These are phyloP conservation scores for Ampelocalamus luodianensis DNA, from an alignment of 176 grass and related monocot species.

Conservation along the genomic window DNA sequence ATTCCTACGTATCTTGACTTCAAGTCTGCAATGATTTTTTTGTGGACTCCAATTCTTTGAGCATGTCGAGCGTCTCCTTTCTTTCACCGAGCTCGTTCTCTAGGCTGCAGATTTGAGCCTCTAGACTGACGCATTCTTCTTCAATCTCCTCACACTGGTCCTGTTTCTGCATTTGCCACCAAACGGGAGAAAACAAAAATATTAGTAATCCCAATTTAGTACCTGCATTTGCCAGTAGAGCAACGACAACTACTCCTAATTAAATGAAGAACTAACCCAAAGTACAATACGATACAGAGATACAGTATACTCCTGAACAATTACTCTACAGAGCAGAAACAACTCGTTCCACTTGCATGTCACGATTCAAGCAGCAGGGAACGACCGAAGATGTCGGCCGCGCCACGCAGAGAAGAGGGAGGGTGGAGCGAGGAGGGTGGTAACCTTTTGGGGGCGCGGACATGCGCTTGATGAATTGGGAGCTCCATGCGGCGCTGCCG, in stretches of 20 bases:
- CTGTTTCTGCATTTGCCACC: slow-evolving; percentile 43
- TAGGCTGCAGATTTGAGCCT: slow-evolving; percentile 57
- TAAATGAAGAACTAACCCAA: background rate
- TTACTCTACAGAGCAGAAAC: background rate
- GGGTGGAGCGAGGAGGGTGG: background rate
- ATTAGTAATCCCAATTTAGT: background rate
- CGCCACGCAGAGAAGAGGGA: background rate
- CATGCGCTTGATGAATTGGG: slow-evolving; percentile 54
- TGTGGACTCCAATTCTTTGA: too few relatives aligned
- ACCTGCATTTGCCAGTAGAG: background rate
- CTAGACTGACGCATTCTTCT: slow-evolving; percentile 30
- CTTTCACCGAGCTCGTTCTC: too few relatives aligned
- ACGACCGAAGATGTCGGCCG: background rate
- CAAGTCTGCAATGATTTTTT: too few relatives aligned
- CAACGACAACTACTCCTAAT: background rate
- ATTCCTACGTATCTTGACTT: too few relatives aligned
- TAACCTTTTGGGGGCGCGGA: slow-evolving; percentile 47
- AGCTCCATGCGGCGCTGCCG: slow-evolving; percentile 77
- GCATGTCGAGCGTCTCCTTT: too few relatives aligned
- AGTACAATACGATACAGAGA: too few relatives aligned
- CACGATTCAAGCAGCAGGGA: background rate
- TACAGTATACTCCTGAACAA: background rate
- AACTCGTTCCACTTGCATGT: background rate
- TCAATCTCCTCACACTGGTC: slow-evolving; percentile 9
- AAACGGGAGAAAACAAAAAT: background rate